Percentiles rank a stretch among this genome's conserved stretches.
phyloP scores from a whole-genome alignment of 2,329 filamentous ascomycete genomes.

The Zalaria obscura region DNA sequence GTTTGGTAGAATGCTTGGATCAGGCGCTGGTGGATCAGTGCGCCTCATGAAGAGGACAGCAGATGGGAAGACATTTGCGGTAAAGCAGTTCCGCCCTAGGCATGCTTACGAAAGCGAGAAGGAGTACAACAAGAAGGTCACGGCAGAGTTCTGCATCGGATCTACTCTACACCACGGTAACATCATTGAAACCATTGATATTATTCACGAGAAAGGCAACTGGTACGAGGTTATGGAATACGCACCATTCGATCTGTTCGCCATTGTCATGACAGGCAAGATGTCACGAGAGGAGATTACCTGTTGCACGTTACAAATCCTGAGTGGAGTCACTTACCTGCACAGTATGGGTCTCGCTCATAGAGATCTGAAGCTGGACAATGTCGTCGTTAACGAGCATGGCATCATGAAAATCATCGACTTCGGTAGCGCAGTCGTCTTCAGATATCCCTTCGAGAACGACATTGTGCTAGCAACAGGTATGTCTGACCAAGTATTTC shows the following conservation, averaged over 20 bases:
- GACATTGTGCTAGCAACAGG: slow-evolving; percentile 69
- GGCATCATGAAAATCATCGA: slow-evolving; percentile 99
- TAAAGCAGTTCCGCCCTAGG: slow-evolving; percentile 88
- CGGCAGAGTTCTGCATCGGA: slow-evolving; percentile 94
- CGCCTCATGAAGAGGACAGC: slow-evolving; percentile 85
- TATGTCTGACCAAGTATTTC: slow-evolving; percentile 29
- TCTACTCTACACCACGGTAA: slow-evolving; percentile 96
- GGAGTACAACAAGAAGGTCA: slow-evolving; percentile 96
- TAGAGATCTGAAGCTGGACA: slow-evolving; percentile 90
- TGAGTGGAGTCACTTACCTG: slow-evolving; percentile 86
- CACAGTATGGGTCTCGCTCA: slow-evolving; percentile 93
- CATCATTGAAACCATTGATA: slow-evolving; percentile 94
- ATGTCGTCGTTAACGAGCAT: slow-evolving; percentile 89
- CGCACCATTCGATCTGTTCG: slow-evolving; percentile 88
- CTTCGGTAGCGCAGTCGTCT: slow-evolving; percentile 94
- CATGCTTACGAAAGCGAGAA: slow-evolving; percentile 89
- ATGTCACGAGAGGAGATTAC: slow-evolving; percentile 86
- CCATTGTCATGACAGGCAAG: slow-evolving; percentile 96
- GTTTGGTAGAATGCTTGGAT: slow-evolving; percentile 83
- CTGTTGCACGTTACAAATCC: slow-evolving; percentile 85
- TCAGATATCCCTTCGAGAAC: slow-evolving; percentile 92
- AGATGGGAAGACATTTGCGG: slow-evolving; percentile 87
- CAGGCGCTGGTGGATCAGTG: slow-evolving; percentile 88
- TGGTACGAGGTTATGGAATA: slow-evolving; percentile 99
- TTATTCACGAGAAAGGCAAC: slow-evolving; percentile 81